phyloP scores from a whole-genome alignment of 2,329 filamentous ascomycete genomes.

The Bimuria novae-zelandiae region DNA sequence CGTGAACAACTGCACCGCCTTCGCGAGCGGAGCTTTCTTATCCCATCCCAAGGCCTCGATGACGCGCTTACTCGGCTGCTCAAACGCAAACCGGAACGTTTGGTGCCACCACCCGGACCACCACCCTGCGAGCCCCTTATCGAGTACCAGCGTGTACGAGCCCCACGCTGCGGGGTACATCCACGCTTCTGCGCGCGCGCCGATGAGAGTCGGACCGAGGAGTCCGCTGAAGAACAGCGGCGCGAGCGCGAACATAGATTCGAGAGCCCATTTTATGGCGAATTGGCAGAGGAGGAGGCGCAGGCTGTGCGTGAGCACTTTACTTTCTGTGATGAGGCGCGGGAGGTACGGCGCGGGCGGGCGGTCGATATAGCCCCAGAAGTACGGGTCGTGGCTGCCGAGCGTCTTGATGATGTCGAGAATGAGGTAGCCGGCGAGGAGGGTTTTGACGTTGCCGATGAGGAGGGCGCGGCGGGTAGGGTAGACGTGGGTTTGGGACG shows the following conservation, averaged over 20 bases:
- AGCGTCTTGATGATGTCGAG: slow-evolving; percentile 72
- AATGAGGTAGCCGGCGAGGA: slow-evolving; percentile 65
- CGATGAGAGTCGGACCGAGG: slow-evolving; percentile 63
- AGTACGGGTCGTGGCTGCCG: slow-evolving; percentile 80
- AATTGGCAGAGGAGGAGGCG: slow-evolving; percentile 62
- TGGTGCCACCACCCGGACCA: slow-evolving; percentile 95
- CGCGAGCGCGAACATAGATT: slow-evolving; percentile 63
- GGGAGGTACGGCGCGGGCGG: slow-evolving; percentile 52
- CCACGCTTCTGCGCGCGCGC: slow-evolving; percentile 64
- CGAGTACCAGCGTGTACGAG: slow-evolving; percentile 58
- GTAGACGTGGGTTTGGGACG: slow-evolving; percentile 46
- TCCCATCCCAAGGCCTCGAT: slow-evolving; percentile 35
- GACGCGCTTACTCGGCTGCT: slow-evolving; percentile 61
- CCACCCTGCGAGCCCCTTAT: slow-evolving; percentile 75
- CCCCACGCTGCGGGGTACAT: slow-evolving; percentile 66
- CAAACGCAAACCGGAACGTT: slow-evolving; percentile 76
- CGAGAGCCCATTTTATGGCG: slow-evolving; percentile 64
- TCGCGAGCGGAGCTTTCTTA: slow-evolving; percentile 41
- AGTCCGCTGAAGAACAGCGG: slow-evolving; percentile 65
- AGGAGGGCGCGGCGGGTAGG: slow-evolving; percentile 41
- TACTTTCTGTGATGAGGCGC: slow-evolving; percentile 49
- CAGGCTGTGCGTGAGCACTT: slow-evolving; percentile 56
- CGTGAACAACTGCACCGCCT: slow-evolving; percentile 49
- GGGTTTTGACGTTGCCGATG: slow-evolving; percentile 38
- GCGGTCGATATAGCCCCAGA: slow-evolving; percentile 58